Evolutionary conservation across 306 rosid genomes (phyloP), one percentile per base, ranked within the genome.

Genomic region (Pyrus pyrifolia): DNA sequence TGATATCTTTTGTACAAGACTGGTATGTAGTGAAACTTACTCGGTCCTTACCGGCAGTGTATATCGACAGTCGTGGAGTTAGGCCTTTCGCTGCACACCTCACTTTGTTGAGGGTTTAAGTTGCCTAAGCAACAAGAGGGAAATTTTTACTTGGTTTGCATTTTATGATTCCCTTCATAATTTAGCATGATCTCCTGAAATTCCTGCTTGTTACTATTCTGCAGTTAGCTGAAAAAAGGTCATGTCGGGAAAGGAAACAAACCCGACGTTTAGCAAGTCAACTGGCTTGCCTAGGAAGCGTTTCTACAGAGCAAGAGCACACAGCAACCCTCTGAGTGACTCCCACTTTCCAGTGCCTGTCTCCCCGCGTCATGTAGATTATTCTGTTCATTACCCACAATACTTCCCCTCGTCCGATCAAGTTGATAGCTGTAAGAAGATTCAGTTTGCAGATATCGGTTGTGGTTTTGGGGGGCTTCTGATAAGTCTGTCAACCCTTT

Each of bases 401-500:
- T 61, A 81, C 35, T 84, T 84, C 60, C 80, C 93, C 45, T 72
- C 91, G 1, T 73, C 93, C 51, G 92, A 76, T 59, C 83, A 80
- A 77, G 72, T 67, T 31, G 83, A 80, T 62, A 30, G 77, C 68
- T 70, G 88, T 75, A 90, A 72, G 67, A 95, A 80, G 87, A 69
- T 90, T 61, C 85, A 89, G 83, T 95, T 95, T 88, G 97, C 97
- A 55, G 99, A 95, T 82, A 85, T 95, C 80, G 99, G 97, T 57
- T 95, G 99, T 72, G 97, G 97, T 81, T 92, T 95, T 81, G 99
- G 97, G 14, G 99, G 99, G 60, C 92, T 92, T 80, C 85, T 95
- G 53, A 90, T 95, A 68, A 88, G 97, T 76, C 97, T 95, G 59
- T 81, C 99, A 12, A 89, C 92, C 40, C 81, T 95, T 72, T 92